Conservation (phyloP, 768 basidiomycete species). For the Clitopilus hobsonii region DNA sequence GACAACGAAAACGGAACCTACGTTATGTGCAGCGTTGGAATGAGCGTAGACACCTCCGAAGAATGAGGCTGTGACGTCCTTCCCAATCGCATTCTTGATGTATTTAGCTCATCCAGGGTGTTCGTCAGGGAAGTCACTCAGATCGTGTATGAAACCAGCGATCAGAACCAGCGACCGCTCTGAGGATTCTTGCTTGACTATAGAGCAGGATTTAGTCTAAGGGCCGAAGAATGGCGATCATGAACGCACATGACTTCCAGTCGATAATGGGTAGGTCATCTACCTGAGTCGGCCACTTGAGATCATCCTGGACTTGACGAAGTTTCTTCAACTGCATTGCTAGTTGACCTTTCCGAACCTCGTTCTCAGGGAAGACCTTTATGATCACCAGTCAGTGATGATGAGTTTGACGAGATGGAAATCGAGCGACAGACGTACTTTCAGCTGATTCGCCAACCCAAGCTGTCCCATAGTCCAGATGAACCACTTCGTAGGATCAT, state of each 20-base stretch:
- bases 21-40: constrained; percentile 85
- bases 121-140: constrained; percentile 78
- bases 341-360: constrained; percentile 81
- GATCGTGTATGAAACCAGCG: constrained; percentile 92
- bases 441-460: constrained; percentile 70
- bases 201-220: constrained; percentile 15
- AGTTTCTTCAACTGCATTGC: constrained; percentile 93
- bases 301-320: constrained; percentile 66
- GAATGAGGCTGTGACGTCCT: constrained; percentile 90
- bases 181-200: constrained; percentile 62
- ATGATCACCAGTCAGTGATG: not conserved
- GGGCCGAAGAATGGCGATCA: not conserved
- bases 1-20: constrained; percentile 24
- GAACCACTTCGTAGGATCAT: constrained; percentile 93
- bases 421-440: constrained; percentile 27
- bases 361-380: constrained; percentile 50
- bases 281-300: constrained; percentile 76
- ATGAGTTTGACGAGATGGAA: not conserved
- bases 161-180: constrained; percentile 81
- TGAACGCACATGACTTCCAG: constrained; percentile 59
- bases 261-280: constrained; percentile 74
- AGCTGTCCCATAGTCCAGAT: constrained; percentile 58
- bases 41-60: constrained; percentile 91
- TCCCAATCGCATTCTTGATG: constrained; percentile 79
- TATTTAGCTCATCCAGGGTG: constrained; percentile 89